These are phyloP conservation scores for Beauveria rudraprayagi DNA, from an alignment of 2,329 filamentous ascomycete genomes.

Conservation along the genomic window DNA sequence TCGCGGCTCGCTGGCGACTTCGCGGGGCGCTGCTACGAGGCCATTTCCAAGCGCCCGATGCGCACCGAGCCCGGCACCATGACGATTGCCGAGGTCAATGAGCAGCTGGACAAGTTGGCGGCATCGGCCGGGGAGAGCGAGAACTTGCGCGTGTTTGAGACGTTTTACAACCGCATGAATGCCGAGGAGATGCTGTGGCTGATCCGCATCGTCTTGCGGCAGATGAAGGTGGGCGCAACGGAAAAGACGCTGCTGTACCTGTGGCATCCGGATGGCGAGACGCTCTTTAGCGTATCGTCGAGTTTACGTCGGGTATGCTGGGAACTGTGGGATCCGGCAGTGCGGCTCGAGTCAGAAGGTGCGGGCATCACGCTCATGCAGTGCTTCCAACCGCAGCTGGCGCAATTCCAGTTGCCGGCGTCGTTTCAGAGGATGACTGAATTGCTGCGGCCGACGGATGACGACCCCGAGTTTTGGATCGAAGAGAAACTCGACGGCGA, in stretches of 20 bases:
- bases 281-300: slow-evolving; percentile 81
- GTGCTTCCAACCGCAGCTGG: slow-evolving; percentile 92
- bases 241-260: slow-evolving; percentile 81
- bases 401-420: slow-evolving; percentile 78
- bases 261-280: slow-evolving; percentile 73
- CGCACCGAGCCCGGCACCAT: slow-evolving; percentile 65
- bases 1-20: slow-evolving; percentile 79
- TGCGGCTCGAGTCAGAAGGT: slow-evolving; percentile 67
- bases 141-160: slow-evolving; percentile 70
- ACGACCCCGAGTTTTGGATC: slow-evolving; percentile 82
- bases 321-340: slow-evolving; percentile 70
- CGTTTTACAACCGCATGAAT: slow-evolving; percentile 88
- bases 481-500: slow-evolving; percentile 98
- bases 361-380: slow-evolving; percentile 77
- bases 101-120: slow-evolving; percentile 70
- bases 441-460: slow-evolving; percentile 54
- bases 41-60: slow-evolving; percentile 77
- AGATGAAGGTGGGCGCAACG: slow-evolving; percentile 66
- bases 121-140: slow-evolving; percentile 71
- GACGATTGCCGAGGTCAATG: slow-evolving; percentile 85
- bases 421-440: slow-evolving; percentile 71
- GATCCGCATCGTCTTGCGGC: slow-evolving; percentile 83
- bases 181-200: slow-evolving; percentile 91
- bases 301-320: slow-evolving; percentile 87
- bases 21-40: slow-evolving; percentile 78